Base-by-base conservation (phyloP, 768 basidiomycete genomes). In the Leccinum incarnatum region DNA sequence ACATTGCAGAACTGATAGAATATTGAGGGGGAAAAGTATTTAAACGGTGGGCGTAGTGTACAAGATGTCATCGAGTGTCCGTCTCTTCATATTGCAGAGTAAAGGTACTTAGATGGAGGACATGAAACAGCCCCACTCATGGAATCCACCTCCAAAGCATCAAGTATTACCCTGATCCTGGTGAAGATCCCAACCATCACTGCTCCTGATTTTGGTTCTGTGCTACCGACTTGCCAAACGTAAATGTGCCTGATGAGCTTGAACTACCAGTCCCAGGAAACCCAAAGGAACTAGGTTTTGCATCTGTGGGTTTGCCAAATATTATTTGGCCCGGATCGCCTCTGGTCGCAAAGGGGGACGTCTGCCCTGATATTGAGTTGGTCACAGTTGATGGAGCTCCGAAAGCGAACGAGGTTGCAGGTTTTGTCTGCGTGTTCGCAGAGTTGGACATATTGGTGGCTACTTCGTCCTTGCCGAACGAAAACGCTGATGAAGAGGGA, bases 151-250 rank as follows among this genome's bases (percentile, higher is more conserved):
- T 23, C 27, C 19, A 47, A 53, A 51, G 21, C 30, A 37, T 30
- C 45, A 48, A 23, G 21, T 3, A 42, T 12, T 21, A 15, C 5
- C 4, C 5, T 17, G 29, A 46, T 56, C 47, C 25, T 21, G 15
- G 34, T 30, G 25, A 46, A 7, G 48, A 19, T 21, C 19, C 42
- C 5, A 45, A 21, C 19, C 42, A 45, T 69, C 55, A 72, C 25
- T 77, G 73, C 57, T 75, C 72, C 62, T 71, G 69, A 58, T 72
- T 72, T 60, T 72, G 71, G 29, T 67, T 74, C 48, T 74, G 72
- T 27, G 67, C 50, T 30, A 62, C 48, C 34, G 73, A 54, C 37
- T 73, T 73, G 19, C 67, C 63, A 56, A 73, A 72, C 19, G 61
- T 42, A 19, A 71, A 65, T 9, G 68, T 29, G 55, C 32, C 46